Evolutionary conservation across 176 grass and related monocot species (phyloP).

Genomic region (Lolium perenne): DNA sequence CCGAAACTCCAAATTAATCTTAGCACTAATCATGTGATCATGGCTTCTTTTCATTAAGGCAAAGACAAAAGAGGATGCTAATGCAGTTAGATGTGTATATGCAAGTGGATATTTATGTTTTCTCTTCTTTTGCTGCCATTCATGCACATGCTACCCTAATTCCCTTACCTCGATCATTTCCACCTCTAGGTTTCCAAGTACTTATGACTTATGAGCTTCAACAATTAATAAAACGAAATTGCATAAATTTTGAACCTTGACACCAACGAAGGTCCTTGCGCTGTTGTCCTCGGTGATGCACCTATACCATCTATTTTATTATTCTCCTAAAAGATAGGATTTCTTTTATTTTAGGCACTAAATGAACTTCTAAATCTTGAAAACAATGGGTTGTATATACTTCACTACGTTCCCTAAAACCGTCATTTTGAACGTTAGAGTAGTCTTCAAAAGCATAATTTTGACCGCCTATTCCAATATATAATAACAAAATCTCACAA

Average conservation of each 20-base stretch:
- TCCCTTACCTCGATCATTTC: too few species aligned
- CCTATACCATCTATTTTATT: not conserved
- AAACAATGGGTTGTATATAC: not conserved
- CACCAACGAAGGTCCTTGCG: not conserved
- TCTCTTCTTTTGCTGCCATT: not conserved
- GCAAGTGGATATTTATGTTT: not conserved
- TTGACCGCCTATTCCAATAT: not conserved
- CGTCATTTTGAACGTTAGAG: not conserved
- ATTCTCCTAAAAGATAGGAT: not conserved
- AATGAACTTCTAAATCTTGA: not conserved
- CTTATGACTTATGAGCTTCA: not conserved
- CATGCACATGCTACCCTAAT: not conserved
- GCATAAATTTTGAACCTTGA: not conserved
- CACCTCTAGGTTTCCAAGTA: too few species aligned
- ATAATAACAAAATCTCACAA: not conserved
- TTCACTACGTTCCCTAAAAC: not conserved
- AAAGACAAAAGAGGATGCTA: conserved; percentile 16
- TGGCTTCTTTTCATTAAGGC: conserved; percentile 3
- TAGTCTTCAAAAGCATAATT: not conserved
- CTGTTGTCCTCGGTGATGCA: not conserved
- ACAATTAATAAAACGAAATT: not conserved
- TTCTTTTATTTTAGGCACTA: not conserved
- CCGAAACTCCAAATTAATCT: not conserved
- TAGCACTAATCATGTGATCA: conserved; percentile 24
- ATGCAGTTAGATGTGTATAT: conserved; percentile 5